These are phyloP conservation scores for Diaporthe citriasiana DNA, from an alignment of 2,329 filamentous ascomycete genomes.

Conservation along the genomic window DNA sequence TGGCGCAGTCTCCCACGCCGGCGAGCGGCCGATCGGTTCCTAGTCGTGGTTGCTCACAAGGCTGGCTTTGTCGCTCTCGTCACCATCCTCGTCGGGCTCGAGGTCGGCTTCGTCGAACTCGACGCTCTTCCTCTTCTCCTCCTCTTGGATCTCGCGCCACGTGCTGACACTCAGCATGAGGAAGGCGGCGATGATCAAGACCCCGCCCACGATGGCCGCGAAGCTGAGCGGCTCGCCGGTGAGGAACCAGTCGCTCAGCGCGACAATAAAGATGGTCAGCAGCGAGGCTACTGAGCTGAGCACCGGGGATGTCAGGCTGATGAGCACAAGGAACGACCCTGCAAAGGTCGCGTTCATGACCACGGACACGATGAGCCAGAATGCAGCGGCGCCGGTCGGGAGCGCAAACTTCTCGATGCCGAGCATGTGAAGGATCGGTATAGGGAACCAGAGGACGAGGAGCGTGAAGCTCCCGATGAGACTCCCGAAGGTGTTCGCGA, in stretches of 20 bases:
- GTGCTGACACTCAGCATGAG: slow-evolving; percentile 90
- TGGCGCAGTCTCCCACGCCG: background rate
- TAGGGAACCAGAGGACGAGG: slow-evolving; percentile 88
- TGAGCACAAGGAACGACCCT: slow-evolving; percentile 92
- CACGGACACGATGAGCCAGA: slow-evolving; percentile 84
- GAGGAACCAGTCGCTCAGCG: slow-evolving; percentile 88
- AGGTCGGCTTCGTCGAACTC: slow-evolving; percentile 64
- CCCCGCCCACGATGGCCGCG: slow-evolving; percentile 84
- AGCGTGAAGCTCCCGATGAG: slow-evolving; percentile 91
- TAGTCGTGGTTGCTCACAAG: slow-evolving; percentile 37
- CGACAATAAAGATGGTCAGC: slow-evolving; percentile 96
- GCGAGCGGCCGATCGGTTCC: background rate
- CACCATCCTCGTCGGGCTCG: slow-evolving; percentile 53
- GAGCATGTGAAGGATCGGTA: slow-evolving; percentile 84
- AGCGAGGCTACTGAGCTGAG: slow-evolving; percentile 92
- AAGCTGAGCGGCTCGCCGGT: slow-evolving; percentile 82
- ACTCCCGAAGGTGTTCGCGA: slow-evolving; percentile 92
- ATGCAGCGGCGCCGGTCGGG: slow-evolving; percentile 82
- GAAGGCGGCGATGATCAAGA: slow-evolving; percentile 91
- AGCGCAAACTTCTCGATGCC: slow-evolving; percentile 88
- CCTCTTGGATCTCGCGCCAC: slow-evolving; percentile 92
- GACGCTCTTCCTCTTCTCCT: slow-evolving; percentile 72
- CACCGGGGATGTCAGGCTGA: slow-evolving; percentile 92
- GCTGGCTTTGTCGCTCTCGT: slow-evolving; percentile 45
- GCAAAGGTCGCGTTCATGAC: slow-evolving; percentile 93